These are phyloP conservation scores for Lotmaria passim DNA, from an alignment of 208 protist species.

Conservation along the genomic window DNA sequence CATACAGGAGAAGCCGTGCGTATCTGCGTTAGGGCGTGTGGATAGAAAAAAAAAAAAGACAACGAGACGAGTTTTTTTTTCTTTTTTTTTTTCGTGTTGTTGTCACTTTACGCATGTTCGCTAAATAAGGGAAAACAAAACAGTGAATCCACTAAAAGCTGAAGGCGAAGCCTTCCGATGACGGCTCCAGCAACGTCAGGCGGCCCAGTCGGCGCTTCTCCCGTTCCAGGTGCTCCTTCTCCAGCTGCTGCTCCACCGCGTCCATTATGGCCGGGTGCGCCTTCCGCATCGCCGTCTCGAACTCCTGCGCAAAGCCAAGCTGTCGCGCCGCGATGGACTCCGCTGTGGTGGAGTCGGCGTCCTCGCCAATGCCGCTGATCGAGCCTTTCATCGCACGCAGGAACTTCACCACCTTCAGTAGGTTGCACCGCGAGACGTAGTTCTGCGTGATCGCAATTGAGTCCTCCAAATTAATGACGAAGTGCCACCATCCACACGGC, in stretches of 20 bases:
- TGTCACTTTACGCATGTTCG: background rate
- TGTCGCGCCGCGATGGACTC: conserved; percentile 52
- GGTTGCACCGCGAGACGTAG: conserved; percentile 83
- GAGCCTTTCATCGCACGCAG: conserved; percentile 78
- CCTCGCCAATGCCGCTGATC: conserved; percentile 90
- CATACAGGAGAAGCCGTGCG: too few species aligned
- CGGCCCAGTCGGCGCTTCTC: conserved; percentile 48
- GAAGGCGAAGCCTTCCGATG: conserved; percentile 76
- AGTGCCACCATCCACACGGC: conserved; percentile 92
- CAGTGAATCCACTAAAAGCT: conserved; percentile 48
- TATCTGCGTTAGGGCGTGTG: too few species aligned
- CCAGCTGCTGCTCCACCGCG: conserved; percentile 55
- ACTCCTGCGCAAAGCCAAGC: conserved; percentile 68
- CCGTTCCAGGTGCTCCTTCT: conserved; percentile 55
- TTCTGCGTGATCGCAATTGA: conserved; percentile 92
- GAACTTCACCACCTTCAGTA: conserved; percentile 85
- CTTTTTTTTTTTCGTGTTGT: background rate
- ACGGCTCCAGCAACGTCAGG: conserved; percentile 57
- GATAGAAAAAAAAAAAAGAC: too few species aligned
- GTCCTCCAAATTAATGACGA: conserved; percentile 88
- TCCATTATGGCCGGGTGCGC: conserved; percentile 65
- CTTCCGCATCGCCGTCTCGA: conserved; percentile 57
- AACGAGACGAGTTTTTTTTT: too few species aligned
- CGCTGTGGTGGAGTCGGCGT: conserved; percentile 56
- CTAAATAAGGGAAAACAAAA: too few species aligned